Evolutionary conservation across 176 grass and related monocot genomes (phyloP), one percentile per base, ranked within the genome.

Genomic region (Alloteropsis semialata): DNA sequence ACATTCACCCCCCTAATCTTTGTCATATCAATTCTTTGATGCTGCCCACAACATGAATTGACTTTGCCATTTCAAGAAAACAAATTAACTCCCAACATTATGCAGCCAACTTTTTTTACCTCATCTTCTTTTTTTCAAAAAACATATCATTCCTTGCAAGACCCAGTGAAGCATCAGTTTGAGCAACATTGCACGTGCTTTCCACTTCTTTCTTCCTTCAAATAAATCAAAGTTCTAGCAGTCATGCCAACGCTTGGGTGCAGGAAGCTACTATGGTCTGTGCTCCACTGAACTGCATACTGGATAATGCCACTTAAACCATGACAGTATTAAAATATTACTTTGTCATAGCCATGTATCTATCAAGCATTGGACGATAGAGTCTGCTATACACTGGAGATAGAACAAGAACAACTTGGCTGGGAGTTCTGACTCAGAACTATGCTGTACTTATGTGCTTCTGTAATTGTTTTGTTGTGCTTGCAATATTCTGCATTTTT

Each of bases 371-470:
- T 24, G 41, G 61, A 61, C 32, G 28, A 43, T 60, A 71, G 10
- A 29, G 24, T 70, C 15, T 48, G 25, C 41, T 72, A 11, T 19
- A 72, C 4, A 49, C 69, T 76, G 51, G 61, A 44, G n/a, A 69
- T 27, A 63, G n/a, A 64, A 21, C 33, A 80, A 13, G 49, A 30
- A 66, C 5, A 30, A 66, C 5, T 44, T 74, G 15, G 76, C n/a
- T 24, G 38, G 37, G 67, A 90, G 49, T 75, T 65, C 45, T 81
- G 71, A 81, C 59, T 77, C 76, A 44, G 55, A 57, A 63, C 50
- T 65, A 65, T 67, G 80, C 34, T 43, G 28, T 38, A 77, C 59
- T 65, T 80, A 30, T 10, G 29, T 72, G 58, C 30, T 80, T 59
- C 27, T 61, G 54, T 33, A 61, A 85, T 27, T 65, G 13, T 85